Percentiles rank a stretch among this genome's conserved stretches.
Evolutionary conservation across 202 grass and related monocot species (phyloP).

Genomic region (Digitaria exilis): DNA sequence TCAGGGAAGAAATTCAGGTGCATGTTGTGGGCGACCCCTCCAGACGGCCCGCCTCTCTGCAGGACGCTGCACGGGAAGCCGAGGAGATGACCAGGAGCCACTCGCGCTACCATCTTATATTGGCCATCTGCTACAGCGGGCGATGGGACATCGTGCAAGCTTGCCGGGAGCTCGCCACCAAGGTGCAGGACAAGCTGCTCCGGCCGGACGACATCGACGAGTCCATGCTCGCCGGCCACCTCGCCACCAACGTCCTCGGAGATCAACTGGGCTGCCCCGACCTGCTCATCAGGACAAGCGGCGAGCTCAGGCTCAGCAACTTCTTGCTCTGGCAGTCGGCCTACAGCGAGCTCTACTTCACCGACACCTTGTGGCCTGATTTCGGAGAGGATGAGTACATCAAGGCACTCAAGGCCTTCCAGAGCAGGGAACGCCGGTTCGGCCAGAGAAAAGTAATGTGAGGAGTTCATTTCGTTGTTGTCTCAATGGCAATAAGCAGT

Average conservation of each 20-base stretch:
- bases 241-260: not conserved
- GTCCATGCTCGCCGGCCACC: not conserved
- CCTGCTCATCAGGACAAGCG: not conserved
- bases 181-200: not conserved
- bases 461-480: too few relatives aligned
- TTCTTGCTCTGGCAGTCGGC: not conserved
- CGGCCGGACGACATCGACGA: not conserved
- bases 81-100: not conserved
- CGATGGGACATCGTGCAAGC: not conserved
- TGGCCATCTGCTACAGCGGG: not conserved
- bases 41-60: not conserved
- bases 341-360: not conserved
- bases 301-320: not conserved
- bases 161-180: not conserved
- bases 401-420: not conserved
- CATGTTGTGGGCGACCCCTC: not conserved
- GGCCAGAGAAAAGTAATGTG: not conserved
- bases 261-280: not conserved
- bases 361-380: not conserved
- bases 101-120: not conserved
- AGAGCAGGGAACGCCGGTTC: not conserved
- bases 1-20: not conserved
- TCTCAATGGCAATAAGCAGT: too few relatives aligned
- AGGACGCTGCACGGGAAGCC: not conserved
- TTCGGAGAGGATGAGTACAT: not conserved